Evolutionary conservation across 768 basidiomycete genomes (phyloP).

Genomic region (Filobasidium floriforme): DNA sequence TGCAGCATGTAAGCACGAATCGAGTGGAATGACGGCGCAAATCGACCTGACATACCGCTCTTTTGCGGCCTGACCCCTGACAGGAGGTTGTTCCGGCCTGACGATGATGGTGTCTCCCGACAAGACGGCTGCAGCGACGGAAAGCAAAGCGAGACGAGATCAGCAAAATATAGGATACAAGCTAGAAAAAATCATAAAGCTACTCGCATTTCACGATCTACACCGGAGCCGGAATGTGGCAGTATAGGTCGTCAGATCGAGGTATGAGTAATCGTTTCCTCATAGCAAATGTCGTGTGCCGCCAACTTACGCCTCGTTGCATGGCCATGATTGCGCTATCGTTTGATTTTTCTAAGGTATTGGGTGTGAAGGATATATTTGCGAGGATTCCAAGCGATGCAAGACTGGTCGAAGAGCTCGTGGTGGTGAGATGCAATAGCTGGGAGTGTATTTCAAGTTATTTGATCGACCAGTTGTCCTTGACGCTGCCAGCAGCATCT

Average conservation of each 20-base stretch:
- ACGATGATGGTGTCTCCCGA: conserved; percentile 85
- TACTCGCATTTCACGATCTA: conserved; percentile 20
- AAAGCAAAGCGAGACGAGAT: background rate
- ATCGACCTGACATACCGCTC: conserved; percentile 58
- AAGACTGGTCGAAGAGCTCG: too few relatives aligned
- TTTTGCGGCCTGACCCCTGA: conserved; percentile 80
- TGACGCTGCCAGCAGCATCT: too few relatives aligned
- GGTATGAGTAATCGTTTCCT: conserved; percentile 7
- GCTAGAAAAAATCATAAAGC: background rate
- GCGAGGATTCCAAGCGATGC: background rate
- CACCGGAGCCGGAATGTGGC: background rate
- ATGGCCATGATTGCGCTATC: conserved; percentile 10
- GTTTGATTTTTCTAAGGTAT: too few relatives aligned
- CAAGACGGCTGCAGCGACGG: conserved; percentile 61
- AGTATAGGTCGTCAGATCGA: background rate
- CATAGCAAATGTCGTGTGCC: background rate
- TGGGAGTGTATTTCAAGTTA: too few relatives aligned
- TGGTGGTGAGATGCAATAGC: too few relatives aligned
- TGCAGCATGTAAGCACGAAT: conserved; percentile 15
- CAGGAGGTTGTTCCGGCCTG: conserved; percentile 55
- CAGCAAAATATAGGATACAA: background rate
- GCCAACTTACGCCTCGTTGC: conserved; percentile 21
- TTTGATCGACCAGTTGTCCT: too few relatives aligned
- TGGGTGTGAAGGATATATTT: background rate
- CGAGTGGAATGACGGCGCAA: background rate